phyloP scores from a whole-genome alignment of 345 rosid genomes.

The Moricandia moricandioides region DNA sequence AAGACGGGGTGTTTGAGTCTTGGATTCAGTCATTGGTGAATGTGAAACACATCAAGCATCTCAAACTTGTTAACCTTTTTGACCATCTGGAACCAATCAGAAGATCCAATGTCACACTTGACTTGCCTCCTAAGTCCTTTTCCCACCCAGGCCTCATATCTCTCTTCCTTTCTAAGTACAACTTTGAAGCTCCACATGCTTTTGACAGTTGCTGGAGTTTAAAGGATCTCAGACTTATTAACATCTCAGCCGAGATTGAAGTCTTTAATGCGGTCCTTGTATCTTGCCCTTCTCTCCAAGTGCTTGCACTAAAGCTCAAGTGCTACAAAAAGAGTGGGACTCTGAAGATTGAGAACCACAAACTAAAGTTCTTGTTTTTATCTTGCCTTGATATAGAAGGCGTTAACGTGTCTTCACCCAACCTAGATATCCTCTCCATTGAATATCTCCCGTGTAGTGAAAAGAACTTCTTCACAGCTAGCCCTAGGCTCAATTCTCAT shows the following conservation, averaged over 20 bases:
- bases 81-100: neutral
- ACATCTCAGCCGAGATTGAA: neutral
- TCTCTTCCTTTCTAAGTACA: neutral
- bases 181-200: neutral
- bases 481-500: neutral
- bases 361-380: neutral
- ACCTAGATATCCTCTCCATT: neutral
- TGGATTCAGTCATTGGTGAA: slow-evolving; percentile 1
- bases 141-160: neutral
- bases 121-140: neutral
- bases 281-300: slow-evolving; percentile 12
- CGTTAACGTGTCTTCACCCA: slow-evolving; percentile 7
- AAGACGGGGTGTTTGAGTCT: neutral
- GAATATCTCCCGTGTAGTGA: neutral
- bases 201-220: neutral
- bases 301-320: neutral
- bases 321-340: neutral
- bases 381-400: neutral
- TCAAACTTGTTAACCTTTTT: neutral
- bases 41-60: slow-evolving; percentile 3
- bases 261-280: neutral
- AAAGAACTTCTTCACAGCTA: neutral
- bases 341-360: neutral
- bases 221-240: neutral
- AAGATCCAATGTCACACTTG: neutral